phyloP scores from a whole-genome alignment of 202 grass and related monocot species.

The Panicum hallii region DNA sequence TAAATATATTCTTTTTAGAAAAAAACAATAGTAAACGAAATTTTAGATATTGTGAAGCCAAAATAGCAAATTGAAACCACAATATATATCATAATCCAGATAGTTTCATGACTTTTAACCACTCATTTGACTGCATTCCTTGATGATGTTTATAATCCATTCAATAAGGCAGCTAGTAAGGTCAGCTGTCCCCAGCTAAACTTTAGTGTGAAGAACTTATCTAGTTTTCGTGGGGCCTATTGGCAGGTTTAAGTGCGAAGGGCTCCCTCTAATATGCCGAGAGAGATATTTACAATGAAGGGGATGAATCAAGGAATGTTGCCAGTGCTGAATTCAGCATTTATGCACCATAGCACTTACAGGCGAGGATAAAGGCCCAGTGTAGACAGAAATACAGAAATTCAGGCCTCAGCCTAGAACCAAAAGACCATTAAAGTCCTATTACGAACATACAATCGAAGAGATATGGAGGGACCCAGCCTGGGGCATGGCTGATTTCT shows the following conservation, averaged over 20 bases:
- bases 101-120: neutral
- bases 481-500: neutral
- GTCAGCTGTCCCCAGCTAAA: neutral
- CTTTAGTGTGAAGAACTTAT: neutral
- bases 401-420: neutral
- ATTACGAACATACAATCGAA: neutral
- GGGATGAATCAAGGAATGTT: neutral
- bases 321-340: neutral
- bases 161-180: neutral
- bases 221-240: neutral
- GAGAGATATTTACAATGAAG: neutral
- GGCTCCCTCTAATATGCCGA: neutral
- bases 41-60: neutral
- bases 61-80: conserved; percentile 4
- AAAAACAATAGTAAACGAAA: neutral
- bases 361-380: neutral
- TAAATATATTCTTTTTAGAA: neutral
- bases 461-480: neutral
- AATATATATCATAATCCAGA: conserved; percentile 22
- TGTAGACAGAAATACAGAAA: neutral
- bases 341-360: neutral
- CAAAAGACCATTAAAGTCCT: neutral
- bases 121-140: neutral
- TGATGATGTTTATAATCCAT: conserved; percentile 1
- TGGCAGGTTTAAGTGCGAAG: neutral